Evolutionary conservation across 352 stramenopile genomes (phyloP).

Genomic region (Globisporangium splendens): DNA sequence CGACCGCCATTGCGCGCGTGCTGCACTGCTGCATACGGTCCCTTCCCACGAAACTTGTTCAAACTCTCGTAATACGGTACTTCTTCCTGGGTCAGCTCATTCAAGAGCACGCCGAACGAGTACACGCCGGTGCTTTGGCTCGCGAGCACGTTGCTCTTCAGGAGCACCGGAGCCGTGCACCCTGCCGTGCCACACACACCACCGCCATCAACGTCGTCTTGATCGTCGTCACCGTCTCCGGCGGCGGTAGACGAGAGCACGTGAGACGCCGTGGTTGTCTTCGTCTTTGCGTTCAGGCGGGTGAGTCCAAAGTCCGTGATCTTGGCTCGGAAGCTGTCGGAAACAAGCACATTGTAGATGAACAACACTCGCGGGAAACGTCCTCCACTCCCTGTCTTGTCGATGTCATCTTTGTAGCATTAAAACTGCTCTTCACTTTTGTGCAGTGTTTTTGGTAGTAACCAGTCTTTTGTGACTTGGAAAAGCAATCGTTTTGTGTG

Average conservation of each 20-base stretch:
- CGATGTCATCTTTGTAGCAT: too few relatives aligned
- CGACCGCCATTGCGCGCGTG: too few relatives aligned
- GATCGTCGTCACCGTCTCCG: slow-evolving; percentile 18
- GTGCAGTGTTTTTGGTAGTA: too few relatives aligned
- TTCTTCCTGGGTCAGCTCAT: slow-evolving; percentile 40
- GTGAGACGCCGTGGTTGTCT: too few relatives aligned
- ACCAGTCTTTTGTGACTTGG: too few relatives aligned
- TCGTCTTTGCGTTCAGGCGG: neutral
- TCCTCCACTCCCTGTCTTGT: too few relatives aligned
- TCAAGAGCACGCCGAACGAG: slow-evolving; percentile 38
- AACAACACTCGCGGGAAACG: too few relatives aligned
- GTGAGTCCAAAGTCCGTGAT: slow-evolving; percentile 70
- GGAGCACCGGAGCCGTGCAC: slow-evolving; percentile 49
- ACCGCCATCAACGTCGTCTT: slow-evolving; percentile 18
- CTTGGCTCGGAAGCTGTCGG: slow-evolving; percentile 66
- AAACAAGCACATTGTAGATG: slow-evolving; percentile 50
- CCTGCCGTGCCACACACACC: slow-evolving; percentile 39
- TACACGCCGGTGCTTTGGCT: slow-evolving; percentile 34
- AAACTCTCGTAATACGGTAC: slow-evolving; percentile 22
- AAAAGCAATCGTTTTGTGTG: too few relatives aligned
- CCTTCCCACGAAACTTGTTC: too few relatives aligned
- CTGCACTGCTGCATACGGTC: too few relatives aligned
- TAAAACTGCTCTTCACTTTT: too few relatives aligned
- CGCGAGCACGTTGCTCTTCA: slow-evolving; percentile 17
- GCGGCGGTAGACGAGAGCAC: slow-evolving; percentile 3